Conservation (phyloP, 2,329 filamentous ascomycete species). For the Aphanoascus verrucosus region DNA sequence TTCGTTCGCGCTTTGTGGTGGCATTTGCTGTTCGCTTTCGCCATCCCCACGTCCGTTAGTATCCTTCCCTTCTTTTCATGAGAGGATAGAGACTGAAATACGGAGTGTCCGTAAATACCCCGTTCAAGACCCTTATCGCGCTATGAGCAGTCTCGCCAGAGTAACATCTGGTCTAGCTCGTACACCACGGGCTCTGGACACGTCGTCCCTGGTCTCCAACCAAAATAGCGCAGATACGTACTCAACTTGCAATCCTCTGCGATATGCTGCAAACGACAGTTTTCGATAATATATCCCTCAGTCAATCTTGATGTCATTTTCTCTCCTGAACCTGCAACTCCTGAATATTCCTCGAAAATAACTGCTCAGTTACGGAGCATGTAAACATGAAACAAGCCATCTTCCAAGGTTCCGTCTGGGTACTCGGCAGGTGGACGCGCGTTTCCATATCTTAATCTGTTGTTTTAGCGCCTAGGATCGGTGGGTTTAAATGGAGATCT, state of each 20-base stretch:
- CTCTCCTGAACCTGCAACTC: neutral
- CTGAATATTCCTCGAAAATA: neutral
- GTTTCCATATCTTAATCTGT: neutral
- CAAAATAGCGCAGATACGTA: no score
- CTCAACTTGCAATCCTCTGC: no score
- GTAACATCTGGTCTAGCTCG: neutral
- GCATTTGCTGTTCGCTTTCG: neutral
- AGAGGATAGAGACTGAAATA: neutral
- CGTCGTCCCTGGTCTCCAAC: no score
- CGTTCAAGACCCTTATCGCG: neutral
- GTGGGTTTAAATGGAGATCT: no score
- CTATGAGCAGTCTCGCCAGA: neutral
- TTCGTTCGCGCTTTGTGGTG: neutral
- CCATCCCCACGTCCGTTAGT: neutral
- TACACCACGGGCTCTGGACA: neutral
- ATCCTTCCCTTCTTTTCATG: neutral
- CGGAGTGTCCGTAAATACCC: no score
- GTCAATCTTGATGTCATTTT: no score
- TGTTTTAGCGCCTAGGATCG: neutral
- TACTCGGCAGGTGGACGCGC: neutral
- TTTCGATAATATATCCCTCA: no score
- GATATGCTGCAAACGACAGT: no score
- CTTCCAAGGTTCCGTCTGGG: neutral
- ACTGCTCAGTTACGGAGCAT: neutral
- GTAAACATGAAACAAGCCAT: conserved; percentile 2